phyloP scores from a whole-genome alignment of 208 protist species.

The Crithidia fasciculata region DNA sequence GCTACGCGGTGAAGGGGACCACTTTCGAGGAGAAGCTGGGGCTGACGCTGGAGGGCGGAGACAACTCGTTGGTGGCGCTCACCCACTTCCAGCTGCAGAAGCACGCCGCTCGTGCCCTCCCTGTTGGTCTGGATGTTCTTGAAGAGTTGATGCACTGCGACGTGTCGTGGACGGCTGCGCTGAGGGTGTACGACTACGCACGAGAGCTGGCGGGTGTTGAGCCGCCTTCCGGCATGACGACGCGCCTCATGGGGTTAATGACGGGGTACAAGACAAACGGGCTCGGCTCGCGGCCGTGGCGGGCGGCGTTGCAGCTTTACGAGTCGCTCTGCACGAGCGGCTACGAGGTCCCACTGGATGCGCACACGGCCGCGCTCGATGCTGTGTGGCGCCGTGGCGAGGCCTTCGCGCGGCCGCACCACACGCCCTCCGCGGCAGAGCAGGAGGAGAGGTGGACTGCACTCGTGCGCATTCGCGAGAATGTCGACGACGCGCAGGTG shows the following conservation, averaged over 20 bases:
- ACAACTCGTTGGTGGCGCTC: slow-evolving; percentile 65
- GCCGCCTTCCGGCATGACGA: slow-evolving; percentile 67
- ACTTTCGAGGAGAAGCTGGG: slow-evolving; percentile 59
- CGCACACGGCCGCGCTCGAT: slow-evolving; percentile 77
- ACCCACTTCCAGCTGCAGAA: slow-evolving; percentile 64
- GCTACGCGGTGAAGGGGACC: slow-evolving; percentile 54
- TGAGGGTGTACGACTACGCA: slow-evolving; percentile 57
- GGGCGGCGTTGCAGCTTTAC: slow-evolving; percentile 65
- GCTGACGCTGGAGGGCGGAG: slow-evolving; percentile 63
- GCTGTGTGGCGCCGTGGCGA: slow-evolving; percentile 84
- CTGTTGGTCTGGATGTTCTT: slow-evolving; percentile 40
- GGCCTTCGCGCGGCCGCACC: slow-evolving; percentile 57
- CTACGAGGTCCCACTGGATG: slow-evolving; percentile 59
- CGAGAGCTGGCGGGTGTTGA: slow-evolving; percentile 28
- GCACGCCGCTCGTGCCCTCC: slow-evolving; percentile 27
- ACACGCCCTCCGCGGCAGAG: slow-evolving; percentile 21
- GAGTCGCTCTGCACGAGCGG: slow-evolving; percentile 39
- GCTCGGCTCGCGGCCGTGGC: slow-evolving; percentile 78
- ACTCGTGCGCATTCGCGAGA: slow-evolving; percentile 37
- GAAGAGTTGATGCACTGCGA: slow-evolving; percentile 76
- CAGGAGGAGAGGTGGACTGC: slow-evolving; percentile 39
- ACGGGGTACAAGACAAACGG: slow-evolving; percentile 71
- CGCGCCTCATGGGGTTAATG: slow-evolving; percentile 79
- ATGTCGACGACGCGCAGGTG: slow-evolving; percentile 39
- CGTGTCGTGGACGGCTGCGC: slow-evolving; percentile 66